These are phyloP conservation scores for Tillandsia leiboldiana DNA, from an alignment of 176 grass and related monocot species.

Conservation along the genomic window DNA sequence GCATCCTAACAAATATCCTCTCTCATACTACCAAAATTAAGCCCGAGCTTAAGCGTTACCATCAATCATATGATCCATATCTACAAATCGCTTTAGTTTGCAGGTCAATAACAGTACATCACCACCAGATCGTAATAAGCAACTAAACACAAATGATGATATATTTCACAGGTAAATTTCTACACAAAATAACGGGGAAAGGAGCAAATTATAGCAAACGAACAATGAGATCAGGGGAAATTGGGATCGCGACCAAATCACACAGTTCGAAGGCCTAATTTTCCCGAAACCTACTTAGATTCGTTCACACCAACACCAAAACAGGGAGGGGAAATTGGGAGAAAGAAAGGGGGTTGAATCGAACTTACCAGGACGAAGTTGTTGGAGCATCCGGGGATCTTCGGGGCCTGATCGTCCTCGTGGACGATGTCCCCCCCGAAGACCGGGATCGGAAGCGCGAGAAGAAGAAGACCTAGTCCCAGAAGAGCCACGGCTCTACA, in stretches of 20 bases:
- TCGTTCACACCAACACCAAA: background rate
- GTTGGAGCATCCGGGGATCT: constrained; percentile 90
- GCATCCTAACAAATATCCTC: background rate
- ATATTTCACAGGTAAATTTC: too few relatives aligned
- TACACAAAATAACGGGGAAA: too few relatives aligned
- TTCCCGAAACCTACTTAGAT: background rate
- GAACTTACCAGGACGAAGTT: constrained; percentile 65
- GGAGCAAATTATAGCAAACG: too few relatives aligned
- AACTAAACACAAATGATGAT: too few relatives aligned
- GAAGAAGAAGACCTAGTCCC: background rate
- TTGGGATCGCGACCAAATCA: background rate
- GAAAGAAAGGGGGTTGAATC: background rate
- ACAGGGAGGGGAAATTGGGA: background rate
- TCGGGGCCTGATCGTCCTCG: constrained; percentile 73
- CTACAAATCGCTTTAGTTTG: background rate
- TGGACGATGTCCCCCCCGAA: constrained; percentile 75
- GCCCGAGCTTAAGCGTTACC: background rate
- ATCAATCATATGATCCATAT: background rate
- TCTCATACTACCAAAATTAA: background rate
- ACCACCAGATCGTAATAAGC: too few relatives aligned
- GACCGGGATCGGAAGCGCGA: constrained; percentile 9
- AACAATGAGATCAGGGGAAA: too few relatives aligned
- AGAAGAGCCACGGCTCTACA: background rate
- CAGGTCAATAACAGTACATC: background rate
- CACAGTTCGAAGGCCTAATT: too few relatives aligned